Evolutionary conservation across 2,329 filamentous ascomycete genomes (phyloP).

Genomic region (Alternaria brassicae): DNA sequence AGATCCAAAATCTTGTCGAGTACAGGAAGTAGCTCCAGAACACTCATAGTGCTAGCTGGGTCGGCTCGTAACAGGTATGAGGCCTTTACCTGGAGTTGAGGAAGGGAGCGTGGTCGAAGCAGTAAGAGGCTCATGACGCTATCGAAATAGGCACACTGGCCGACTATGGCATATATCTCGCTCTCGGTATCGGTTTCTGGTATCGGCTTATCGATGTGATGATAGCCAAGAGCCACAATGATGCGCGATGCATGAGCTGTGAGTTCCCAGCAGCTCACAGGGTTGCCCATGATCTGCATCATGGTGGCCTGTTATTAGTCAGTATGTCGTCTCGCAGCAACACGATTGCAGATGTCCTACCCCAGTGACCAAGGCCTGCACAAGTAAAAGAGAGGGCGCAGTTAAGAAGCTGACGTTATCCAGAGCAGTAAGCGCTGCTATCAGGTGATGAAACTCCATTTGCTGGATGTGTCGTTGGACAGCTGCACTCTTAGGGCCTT

Average conservation of each 20-base stretch:
- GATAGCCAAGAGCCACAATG: slow-evolving; percentile 43
- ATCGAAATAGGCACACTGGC: slow-evolving; percentile 45
- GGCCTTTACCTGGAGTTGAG: slow-evolving; percentile 34
- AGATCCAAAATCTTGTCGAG: slow-evolving; percentile 39
- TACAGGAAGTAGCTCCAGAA: slow-evolving; percentile 40
- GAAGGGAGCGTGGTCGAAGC: slow-evolving; percentile 40
- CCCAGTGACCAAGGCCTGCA: slow-evolving; percentile 42
- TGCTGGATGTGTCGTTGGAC: slow-evolving; percentile 37
- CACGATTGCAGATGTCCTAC: slow-evolving; percentile 20
- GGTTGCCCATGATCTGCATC: slow-evolving; percentile 46
- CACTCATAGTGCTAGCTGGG: slow-evolving; percentile 32
- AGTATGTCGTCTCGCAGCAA: background rate
- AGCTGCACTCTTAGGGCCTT: slow-evolving; percentile 30
- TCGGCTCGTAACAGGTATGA: slow-evolving; percentile 34
- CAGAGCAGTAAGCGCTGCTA: slow-evolving; percentile 39
- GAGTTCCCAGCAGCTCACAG: slow-evolving; percentile 41
- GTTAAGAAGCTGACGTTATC: slow-evolving; percentile 39
- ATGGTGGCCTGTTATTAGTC: slow-evolving; percentile 33
- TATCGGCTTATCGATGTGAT: slow-evolving; percentile 25
- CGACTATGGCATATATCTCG: slow-evolving; percentile 38
- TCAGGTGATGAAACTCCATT: slow-evolving; percentile 38
- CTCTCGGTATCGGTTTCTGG: slow-evolving; percentile 30
- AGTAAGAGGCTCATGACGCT: slow-evolving; percentile 41
- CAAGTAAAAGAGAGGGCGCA: slow-evolving; percentile 36
- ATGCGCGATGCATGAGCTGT: slow-evolving; percentile 42